Base-by-base conservation (phyloP, 192 early-diverging fungal genomes). In the Backusella liffmaniae region DNA sequence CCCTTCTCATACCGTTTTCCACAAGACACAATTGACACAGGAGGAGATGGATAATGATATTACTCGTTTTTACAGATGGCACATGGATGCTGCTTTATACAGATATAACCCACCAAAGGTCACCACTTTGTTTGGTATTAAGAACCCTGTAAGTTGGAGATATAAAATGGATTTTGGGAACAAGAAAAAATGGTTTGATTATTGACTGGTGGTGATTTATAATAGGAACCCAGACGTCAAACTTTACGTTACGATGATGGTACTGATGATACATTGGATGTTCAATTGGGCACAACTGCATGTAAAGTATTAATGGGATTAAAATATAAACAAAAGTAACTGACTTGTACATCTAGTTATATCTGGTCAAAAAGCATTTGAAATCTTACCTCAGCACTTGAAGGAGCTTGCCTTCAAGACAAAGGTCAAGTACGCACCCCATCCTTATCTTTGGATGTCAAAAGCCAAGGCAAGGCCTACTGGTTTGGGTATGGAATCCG, bases 51-150 rank as follows among this genome's bases (percentile, higher is more conserved):
- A 73, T 29, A 53, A 72, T 5, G 80, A 73, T 30, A 73, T 75
- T 3, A 81, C 80, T n/a, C 72, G 80, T 36, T 81, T 81, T 69
- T 81, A 81, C 56, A 51, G 80, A 51, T 81, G 80, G 80, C 80
- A 81, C 26, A 81, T 81, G 80, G 80, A 81, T 67, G 80, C 80
- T 67, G 80, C 80, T 44, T 42, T 81, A 5, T 81, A 81, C 30
- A 70, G 69, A 39, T 70, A 77, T 16, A 77, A 81, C n/a, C 80
- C 80, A 36, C 80, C 80, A 3, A 77, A 75, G 49, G 65, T 81
- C 5, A 81, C 80, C 8, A 75, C 80, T 16, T 36, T 81, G 5
- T 81, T 81, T 65, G 76, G 76, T 15, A 53, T 81, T 8, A 73
- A 81, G 67, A 81, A 77, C 34, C 80, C 80, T 42, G 80, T 79